These are phyloP conservation scores for Tylopilus balloui DNA, from an alignment of 768 basidiomycete genomes.

Conservation along the genomic window DNA sequence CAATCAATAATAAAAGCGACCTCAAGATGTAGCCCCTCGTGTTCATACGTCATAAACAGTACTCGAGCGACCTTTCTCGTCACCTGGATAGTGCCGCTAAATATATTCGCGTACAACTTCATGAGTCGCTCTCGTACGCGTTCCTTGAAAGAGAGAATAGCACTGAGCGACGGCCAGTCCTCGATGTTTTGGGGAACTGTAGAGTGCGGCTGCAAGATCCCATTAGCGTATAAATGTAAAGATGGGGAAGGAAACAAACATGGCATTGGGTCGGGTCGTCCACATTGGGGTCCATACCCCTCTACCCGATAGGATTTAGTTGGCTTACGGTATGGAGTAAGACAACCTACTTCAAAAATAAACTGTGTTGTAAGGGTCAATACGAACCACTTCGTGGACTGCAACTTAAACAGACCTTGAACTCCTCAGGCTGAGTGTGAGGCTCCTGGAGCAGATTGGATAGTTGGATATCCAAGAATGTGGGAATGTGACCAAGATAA, in stretches of 20 bases:
- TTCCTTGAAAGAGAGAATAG: slow-evolving; percentile 74
- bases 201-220: slow-evolving; percentile 66
- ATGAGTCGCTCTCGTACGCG: slow-evolving; percentile 71
- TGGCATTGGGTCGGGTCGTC: slow-evolving; percentile 86
- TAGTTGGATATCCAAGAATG: slow-evolving; percentile 89
- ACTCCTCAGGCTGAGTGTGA: slow-evolving; percentile 79
- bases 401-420: slow-evolving; percentile 48
- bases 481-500: slow-evolving; percentile 90
- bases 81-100: slow-evolving; percentile 43
- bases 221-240: neutral
- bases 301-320: slow-evolving; percentile 39
- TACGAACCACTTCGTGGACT: slow-evolving; percentile 4
- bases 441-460: slow-evolving; percentile 70
- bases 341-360: slow-evolving; percentile 63
- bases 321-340: neutral
- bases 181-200: slow-evolving; percentile 73
- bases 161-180: slow-evolving; percentile 78
- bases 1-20: slow-evolving; percentile 26
- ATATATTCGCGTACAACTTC: slow-evolving; percentile 69
- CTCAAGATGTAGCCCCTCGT: slow-evolving; percentile 87
- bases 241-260: slow-evolving; percentile 39
- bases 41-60: slow-evolving; percentile 87
- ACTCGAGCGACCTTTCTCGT: slow-evolving; percentile 71
- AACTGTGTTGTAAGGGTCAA: slow-evolving; percentile 36
- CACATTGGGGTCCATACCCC: slow-evolving; percentile 94